Evolutionary conservation across 2,329 filamentous ascomycete genomes (phyloP), one percentile per base, ranked within the genome.

Genomic region (Pleoardoris graminearum): DNA sequence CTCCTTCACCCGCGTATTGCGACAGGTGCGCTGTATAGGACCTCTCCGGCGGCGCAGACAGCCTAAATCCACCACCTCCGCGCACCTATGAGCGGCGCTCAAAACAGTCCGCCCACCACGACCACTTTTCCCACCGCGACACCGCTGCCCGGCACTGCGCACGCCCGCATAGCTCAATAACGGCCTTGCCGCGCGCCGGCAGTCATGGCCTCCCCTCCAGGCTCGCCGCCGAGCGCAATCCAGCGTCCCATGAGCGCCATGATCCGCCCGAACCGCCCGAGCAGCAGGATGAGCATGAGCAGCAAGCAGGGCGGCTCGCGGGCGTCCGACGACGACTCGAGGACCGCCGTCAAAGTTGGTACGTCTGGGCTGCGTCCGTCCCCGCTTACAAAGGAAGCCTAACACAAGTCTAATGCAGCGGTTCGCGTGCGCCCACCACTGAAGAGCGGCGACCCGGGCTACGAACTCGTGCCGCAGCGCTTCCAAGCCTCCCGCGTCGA

Each of bases 321-420:
- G 69, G 87, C 88, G 21, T 96, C 91, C 0, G 92, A 97, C 67
- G 92, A 97, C 65, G 92, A 96, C 72, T 83, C 82, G 58, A 92
- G 89, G 72, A 96, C 92, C 6, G 90, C 92, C 22, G 92, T 97
- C 76, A 94, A 90, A 93, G 92, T 97, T 72, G 92, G 92, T 97
- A 84, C 66, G 91, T 89, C n/a, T n/a, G n/a, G n/a, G n/a, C n/a
- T n/a, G n/a, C n/a, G n/a, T n/a, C n/a, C n/a, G n/a, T n/a, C n/a
- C n/a, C n/a, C n/a, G n/a, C n/a, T n/a, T n/a, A n/a, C n/a, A n/a
- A n/a, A n/a, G n/a, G n/a, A n/a, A n/a, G n/a, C n/a, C 68, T 69
- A 66, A 72, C 68, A 37, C 27, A 27, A 39, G 21, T 59, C 51
- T 45, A 55, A 49, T 64, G 53, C 72, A 97, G 94, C 89, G 72